Conservation (phyloP, 2,329 filamentous ascomycete species). For the Aspergillus arachidicola region DNA sequence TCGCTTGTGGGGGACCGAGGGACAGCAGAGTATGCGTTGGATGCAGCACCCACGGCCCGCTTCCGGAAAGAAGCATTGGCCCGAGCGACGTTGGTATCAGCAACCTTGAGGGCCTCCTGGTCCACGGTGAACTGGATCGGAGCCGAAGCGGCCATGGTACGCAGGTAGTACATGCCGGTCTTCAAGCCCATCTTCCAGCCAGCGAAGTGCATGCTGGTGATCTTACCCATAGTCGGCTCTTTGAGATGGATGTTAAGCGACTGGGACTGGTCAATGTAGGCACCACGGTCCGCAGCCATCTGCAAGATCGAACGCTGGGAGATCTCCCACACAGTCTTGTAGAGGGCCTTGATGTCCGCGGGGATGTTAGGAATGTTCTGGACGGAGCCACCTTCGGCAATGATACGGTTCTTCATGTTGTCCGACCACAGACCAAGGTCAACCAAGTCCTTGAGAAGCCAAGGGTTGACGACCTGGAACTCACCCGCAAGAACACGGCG, state of each 20-base stretch:
- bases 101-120: constrained; percentile 87
- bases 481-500: constrained; percentile 96
- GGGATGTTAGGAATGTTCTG: constrained; percentile 98
- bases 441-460: constrained; percentile 96
- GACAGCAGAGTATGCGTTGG: constrained; percentile 61
- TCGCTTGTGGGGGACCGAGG: constrained; percentile 69
- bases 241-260: constrained; percentile 99
- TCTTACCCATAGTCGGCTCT: constrained; percentile 99
- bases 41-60: constrained; percentile 62
- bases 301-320: constrained; percentile 93
- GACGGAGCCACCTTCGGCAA: constrained; percentile 91
- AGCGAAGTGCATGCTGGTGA: constrained; percentile 98
- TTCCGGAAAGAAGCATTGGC: constrained; percentile 66
- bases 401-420: constrained; percentile 99
- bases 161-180: constrained; percentile 99
- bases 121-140: constrained; percentile 99
- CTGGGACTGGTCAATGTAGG: constrained; percentile 98
- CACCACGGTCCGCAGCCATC: constrained; percentile 97
- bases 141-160: constrained; percentile 93
- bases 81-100: constrained; percentile 76
- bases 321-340: constrained; percentile 99
- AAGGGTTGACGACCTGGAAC: constrained; percentile 99
- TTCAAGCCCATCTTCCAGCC: constrained; percentile 99
- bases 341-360: constrained; percentile 90
- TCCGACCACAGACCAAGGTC: constrained; percentile 98